phyloP scores from a whole-genome alignment of 768 basidiomycete genomes.

The Rhodocollybia butyracea region DNA sequence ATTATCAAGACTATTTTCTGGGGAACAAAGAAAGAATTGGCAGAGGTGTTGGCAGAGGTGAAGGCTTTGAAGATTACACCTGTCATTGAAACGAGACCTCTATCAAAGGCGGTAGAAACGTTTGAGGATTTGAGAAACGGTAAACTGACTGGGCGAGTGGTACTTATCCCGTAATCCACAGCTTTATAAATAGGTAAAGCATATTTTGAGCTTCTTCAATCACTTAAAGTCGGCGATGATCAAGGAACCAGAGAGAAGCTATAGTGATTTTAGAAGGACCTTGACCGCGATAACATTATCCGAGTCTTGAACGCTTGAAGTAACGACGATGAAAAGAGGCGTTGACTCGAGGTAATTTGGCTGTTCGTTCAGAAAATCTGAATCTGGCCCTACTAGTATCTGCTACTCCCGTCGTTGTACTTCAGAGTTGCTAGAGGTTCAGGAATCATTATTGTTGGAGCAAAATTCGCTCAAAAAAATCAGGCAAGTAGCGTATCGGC shows the following conservation, averaged over 20 bases:
- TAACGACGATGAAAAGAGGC: neutral
- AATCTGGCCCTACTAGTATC: neutral
- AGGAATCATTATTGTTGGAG: neutral
- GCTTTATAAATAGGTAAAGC: too few species aligned
- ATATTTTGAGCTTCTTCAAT: too few species aligned
- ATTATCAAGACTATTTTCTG: neutral
- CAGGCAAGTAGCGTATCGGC: neutral
- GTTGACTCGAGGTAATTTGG: neutral
- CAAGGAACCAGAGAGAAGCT: too few species aligned
- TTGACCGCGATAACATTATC: too few species aligned
- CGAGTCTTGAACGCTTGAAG: too few species aligned
- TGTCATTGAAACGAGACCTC: neutral
- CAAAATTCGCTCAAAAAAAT: neutral
- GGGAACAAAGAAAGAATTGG: neutral
- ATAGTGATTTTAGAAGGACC: conserved; percentile 13
- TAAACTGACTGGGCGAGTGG: neutral
- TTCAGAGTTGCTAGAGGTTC: neutral
- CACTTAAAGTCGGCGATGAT: too few species aligned
- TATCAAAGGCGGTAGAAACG: neutral
- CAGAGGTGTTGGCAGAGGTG: neutral
- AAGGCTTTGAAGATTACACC: neutral
- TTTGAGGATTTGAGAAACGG: neutral
- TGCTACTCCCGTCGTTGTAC: neutral
- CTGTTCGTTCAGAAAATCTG: neutral
- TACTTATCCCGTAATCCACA: neutral